These are phyloP conservation scores for Botrytis elliptica DNA, from an alignment of 2,329 filamentous ascomycete species.

Conservation along the genomic window DNA sequence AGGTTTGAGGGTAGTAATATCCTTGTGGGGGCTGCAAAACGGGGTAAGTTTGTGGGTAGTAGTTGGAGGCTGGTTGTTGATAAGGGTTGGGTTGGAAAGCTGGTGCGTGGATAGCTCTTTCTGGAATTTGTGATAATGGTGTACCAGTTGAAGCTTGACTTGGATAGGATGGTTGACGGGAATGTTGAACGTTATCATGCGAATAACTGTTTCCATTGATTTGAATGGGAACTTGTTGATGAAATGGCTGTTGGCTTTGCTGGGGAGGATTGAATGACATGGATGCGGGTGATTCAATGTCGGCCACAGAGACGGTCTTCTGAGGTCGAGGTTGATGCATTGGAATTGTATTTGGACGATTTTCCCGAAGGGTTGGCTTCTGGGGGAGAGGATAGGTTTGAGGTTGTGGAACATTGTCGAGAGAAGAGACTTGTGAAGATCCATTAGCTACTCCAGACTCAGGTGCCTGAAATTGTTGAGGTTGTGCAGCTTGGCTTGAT, in stretches of 20 bases:
- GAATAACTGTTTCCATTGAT: conserved; percentile 58
- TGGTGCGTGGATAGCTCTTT: conserved; percentile 85
- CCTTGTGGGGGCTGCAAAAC: conserved; percentile 56
- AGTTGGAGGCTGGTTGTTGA: conserved; percentile 51
- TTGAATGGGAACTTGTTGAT: conserved; percentile 86
- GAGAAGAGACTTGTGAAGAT: conserved; percentile 29
- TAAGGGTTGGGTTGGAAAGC: conserved; percentile 80
- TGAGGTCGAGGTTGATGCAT: conserved; percentile 96
- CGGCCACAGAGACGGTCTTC: conserved; percentile 88
- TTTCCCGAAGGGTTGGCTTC: conserved; percentile 58
- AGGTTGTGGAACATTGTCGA: conserved; percentile 48
- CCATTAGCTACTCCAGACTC: conserved; percentile 35
- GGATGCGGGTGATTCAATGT: conserved; percentile 76
- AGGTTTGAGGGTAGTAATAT: conserved; percentile 67
- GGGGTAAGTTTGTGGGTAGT: conserved; percentile 55
- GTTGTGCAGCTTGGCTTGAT: conserved; percentile 34
- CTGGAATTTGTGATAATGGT: conserved; percentile 86
- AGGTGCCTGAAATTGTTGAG: conserved; percentile 36
- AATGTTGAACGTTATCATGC: conserved; percentile 55
- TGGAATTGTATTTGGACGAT: conserved; percentile 53
- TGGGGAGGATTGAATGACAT: conserved; percentile 57
- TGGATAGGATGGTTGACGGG: conserved; percentile 66
- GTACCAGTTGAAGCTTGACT: conserved; percentile 72
- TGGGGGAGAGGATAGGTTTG: conserved; percentile 59
- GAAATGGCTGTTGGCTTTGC: conserved; percentile 81